Conservation (phyloP, 1,139 yeast genomes). For the Taphrina pruni region DNA sequence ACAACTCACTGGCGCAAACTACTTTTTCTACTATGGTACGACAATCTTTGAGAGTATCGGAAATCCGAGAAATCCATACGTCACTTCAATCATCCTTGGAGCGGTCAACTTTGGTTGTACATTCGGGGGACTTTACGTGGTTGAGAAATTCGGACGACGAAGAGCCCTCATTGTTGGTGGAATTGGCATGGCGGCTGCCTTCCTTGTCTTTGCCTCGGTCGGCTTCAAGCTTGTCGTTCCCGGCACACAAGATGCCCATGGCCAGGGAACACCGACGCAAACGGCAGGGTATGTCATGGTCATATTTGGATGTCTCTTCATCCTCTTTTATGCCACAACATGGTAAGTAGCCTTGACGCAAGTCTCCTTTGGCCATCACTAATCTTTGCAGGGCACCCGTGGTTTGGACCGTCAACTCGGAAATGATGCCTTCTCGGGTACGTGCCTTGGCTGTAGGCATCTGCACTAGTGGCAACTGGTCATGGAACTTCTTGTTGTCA, state of each 20-base stretch:
- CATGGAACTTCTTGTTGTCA: slow-evolving; percentile 77
- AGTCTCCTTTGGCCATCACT: neutral
- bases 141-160: slow-evolving; percentile 76
- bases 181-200: slow-evolving; percentile 67
- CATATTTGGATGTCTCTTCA: slow-evolving; percentile 76
- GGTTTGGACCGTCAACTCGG: slow-evolving; percentile 78
- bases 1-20: slow-evolving; percentile 72
- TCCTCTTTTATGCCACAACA: slow-evolving; percentile 81
- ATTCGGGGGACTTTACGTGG: slow-evolving; percentile 67
- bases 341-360: slow-evolving; percentile 56
- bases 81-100: slow-evolving; percentile 78
- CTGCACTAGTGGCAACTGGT: slow-evolving; percentile 73
- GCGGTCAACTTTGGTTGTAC: slow-evolving; percentile 79
- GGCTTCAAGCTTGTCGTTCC: slow-evolving; percentile 64
- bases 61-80: slow-evolving; percentile 57
- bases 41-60: slow-evolving; percentile 64
- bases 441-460: slow-evolving; percentile 81
- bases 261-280: slow-evolving; percentile 47
- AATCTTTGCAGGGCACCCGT: slow-evolving; percentile 62
- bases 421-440: slow-evolving; percentile 77
- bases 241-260: slow-evolving; percentile 42
- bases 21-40: slow-evolving; percentile 69
- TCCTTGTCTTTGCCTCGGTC: slow-evolving; percentile 67
- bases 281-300: slow-evolving; percentile 72
- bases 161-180: slow-evolving; percentile 68